Percentiles rank a stretch among this genome's conserved stretches.
phyloP scores from a whole-genome alignment of 2,329 filamentous ascomycete genomes.

The Cordyceps fumosorosea region DNA sequence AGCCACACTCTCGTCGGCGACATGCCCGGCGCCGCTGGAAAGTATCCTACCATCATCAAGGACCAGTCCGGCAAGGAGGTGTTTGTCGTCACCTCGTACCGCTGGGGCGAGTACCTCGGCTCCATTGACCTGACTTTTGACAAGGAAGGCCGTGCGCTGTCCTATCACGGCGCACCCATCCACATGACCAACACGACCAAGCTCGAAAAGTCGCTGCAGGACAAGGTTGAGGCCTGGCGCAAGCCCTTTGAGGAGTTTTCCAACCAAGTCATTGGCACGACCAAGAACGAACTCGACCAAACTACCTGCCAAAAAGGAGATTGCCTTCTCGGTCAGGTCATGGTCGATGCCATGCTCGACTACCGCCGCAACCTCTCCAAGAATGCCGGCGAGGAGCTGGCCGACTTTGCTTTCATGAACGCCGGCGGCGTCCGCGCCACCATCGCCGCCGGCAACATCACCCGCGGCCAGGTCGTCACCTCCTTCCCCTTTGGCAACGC shows the following conservation, averaged over 20 bases:
- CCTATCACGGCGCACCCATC: conserved; percentile 57
- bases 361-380: conserved; percentile 46
- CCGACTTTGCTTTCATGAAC: conserved; percentile 56
- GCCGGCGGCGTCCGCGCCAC: conserved; percentile 57
- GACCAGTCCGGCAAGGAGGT: conserved; percentile 60
- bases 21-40: conserved; percentile 49
- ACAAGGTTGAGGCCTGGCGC: conserved; percentile 52
- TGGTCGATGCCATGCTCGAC: conserved; percentile 53
- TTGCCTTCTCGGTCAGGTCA: conserved; percentile 50
- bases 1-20: conserved; percentile 54
- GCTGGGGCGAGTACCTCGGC: conserved; percentile 63
- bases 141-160: conserved; percentile 50
- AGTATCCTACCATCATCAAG: conserved; percentile 56
- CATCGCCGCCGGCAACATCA: conserved; percentile 55
- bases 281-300: conserved; percentile 52
- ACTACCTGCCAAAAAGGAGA: conserved; percentile 50
- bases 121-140: conserved; percentile 63
- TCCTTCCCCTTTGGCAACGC: conserved; percentile 62
- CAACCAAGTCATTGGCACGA: conserved; percentile 48
- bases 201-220: conserved; percentile 50
- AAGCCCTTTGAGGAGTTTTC: conserved; percentile 55
- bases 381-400: conserved; percentile 28
- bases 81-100: conserved; percentile 61
- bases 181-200: conserved; percentile 55
- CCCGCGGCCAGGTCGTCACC: conserved; percentile 56